A percentile compares a stretch with the other conserved stretches of the same genome.
These are phyloP conservation scores for Cystobasidium pallidum DNA, from an alignment of 1,284 basidiomycete species.

Conservation along the genomic window DNA sequence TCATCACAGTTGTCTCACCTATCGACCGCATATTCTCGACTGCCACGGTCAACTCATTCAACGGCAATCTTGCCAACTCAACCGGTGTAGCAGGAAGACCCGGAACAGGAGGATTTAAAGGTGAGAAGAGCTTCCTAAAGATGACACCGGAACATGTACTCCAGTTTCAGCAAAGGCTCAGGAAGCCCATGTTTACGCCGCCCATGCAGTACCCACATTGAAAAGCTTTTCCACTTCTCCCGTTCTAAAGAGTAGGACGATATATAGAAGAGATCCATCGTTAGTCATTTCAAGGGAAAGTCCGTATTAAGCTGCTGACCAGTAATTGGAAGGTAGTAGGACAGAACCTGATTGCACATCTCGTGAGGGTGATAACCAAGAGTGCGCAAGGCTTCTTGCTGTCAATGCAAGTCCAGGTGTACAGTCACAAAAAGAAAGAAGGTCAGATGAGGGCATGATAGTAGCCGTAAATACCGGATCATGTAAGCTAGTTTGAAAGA, in stretches of 20 bases:
- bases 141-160: not conserved
- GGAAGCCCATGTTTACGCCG: too few relatives aligned
- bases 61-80: slow-evolving; percentile 16
- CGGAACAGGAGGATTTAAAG: not conserved
- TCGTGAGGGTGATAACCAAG: slow-evolving; percentile 38
- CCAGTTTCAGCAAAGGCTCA: too few relatives aligned
- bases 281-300: not conserved
- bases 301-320: slow-evolving; percentile 29
- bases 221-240: slow-evolving; percentile 6
- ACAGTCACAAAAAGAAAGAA: not conserved
- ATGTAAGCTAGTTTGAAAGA: too few relatives aligned
- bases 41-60: not conserved
- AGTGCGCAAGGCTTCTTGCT: slow-evolving; percentile 27
- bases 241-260: not conserved
- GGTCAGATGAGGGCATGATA: too few relatives aligned
- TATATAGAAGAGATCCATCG: not conserved
- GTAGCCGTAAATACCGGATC: too few relatives aligned
- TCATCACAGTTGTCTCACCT: not conserved
- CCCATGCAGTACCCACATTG: not conserved
- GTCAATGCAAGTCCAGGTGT: not conserved
- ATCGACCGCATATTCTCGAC: slow-evolving; percentile 15
- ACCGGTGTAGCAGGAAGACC: not conserved
- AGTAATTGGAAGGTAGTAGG: slow-evolving; percentile 18
- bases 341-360: slow-evolving; percentile 26
- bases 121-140: slow-evolving; percentile 14